Percentiles rank a stretch among this genome's conserved stretches.
These are phyloP conservation scores for Lablab purpureus DNA, from an alignment of 306 rosid species.

Conservation along the genomic window DNA sequence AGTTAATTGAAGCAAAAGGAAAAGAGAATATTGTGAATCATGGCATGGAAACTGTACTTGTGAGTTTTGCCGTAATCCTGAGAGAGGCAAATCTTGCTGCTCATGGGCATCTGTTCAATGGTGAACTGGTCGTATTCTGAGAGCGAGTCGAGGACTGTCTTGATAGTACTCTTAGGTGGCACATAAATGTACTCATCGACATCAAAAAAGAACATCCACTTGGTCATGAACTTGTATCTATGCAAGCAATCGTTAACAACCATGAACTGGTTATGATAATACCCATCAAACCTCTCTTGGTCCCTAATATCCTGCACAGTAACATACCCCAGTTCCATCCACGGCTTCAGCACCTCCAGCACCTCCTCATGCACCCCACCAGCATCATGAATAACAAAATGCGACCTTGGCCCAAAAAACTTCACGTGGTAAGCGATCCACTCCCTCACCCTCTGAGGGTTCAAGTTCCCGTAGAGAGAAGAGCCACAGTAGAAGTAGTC, in stretches of 20 bases:
- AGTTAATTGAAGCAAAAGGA: neutral
- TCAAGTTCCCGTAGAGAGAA: slow-evolving; percentile 69
- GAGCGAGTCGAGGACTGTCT: slow-evolving; percentile 69
- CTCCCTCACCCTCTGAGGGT: slow-evolving; percentile 83
- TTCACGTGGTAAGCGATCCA: slow-evolving; percentile 92
- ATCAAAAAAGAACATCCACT: slow-evolving; percentile 97
- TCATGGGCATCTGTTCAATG: slow-evolving; percentile 90
- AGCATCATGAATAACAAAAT: slow-evolving; percentile 83
- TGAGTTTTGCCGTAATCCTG: slow-evolving; percentile 59
- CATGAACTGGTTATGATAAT: slow-evolving; percentile 91
- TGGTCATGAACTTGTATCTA: slow-evolving; percentile 75
- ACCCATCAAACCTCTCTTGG: slow-evolving; percentile 93
- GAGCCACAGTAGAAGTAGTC: slow-evolving; percentile 88
- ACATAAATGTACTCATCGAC: slow-evolving; percentile 86
- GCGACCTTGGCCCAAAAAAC: slow-evolving; percentile 77
- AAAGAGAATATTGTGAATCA: neutral
- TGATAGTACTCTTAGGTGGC: slow-evolving; percentile 71
- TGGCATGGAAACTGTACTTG: slow-evolving; percentile 52
- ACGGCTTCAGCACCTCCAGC: slow-evolving; percentile 79
- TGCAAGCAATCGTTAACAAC: slow-evolving; percentile 91
- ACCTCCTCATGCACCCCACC: slow-evolving; percentile 89
- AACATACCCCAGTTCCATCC: slow-evolving; percentile 92
- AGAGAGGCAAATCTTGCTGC: slow-evolving; percentile 64
- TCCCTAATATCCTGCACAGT: slow-evolving; percentile 83
- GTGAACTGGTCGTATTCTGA: slow-evolving; percentile 74